Percentiles rank a stretch among this genome's conserved stretches.
phyloP scores from a whole-genome alignment of 495 filamentous ascomycete genomes.

The Trichocladium antarcticum region DNA sequence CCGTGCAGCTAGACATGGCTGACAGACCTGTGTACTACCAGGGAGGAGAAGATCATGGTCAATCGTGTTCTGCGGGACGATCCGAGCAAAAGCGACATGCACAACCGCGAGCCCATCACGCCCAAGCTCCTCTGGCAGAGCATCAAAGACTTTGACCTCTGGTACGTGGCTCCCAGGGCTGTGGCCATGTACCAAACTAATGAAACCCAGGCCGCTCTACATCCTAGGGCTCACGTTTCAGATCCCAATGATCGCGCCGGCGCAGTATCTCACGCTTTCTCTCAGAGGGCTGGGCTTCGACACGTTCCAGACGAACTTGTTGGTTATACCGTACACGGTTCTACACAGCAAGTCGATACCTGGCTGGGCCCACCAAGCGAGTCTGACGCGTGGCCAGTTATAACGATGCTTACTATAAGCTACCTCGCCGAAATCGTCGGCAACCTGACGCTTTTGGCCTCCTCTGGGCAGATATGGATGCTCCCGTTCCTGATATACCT shows the following conservation, averaged over 20 bases:
- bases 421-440: constrained; percentile 41
- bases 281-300: constrained; percentile 54
- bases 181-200: background rate
- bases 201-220: constrained; percentile 46
- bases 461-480: constrained; percentile 42
- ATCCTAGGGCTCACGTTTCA: constrained; percentile 51
- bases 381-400: constrained; percentile 15
- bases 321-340: constrained; percentile 32
- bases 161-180: constrained; percentile 26
- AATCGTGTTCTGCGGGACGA: constrained; percentile 64
- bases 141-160: constrained; percentile 62
- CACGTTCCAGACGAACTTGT: constrained; percentile 55
- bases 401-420: constrained; percentile 38
- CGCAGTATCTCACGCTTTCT: constrained; percentile 54
- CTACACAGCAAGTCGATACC: constrained; percentile 28
- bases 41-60: constrained; percentile 58
- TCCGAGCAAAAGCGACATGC: constrained; percentile 54
- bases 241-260: constrained; percentile 47
- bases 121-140: constrained; percentile 48
- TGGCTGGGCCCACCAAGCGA: too few relatives aligned
- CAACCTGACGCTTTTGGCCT: constrained; percentile 39
- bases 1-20: background rate
- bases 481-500: constrained; percentile 49
- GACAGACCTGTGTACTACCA: constrained; percentile 1
- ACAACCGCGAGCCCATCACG: constrained; percentile 52